Base-by-base conservation (phyloP, 495 filamentous ascomycete genomes). In the Penicillium argentinense region DNA sequence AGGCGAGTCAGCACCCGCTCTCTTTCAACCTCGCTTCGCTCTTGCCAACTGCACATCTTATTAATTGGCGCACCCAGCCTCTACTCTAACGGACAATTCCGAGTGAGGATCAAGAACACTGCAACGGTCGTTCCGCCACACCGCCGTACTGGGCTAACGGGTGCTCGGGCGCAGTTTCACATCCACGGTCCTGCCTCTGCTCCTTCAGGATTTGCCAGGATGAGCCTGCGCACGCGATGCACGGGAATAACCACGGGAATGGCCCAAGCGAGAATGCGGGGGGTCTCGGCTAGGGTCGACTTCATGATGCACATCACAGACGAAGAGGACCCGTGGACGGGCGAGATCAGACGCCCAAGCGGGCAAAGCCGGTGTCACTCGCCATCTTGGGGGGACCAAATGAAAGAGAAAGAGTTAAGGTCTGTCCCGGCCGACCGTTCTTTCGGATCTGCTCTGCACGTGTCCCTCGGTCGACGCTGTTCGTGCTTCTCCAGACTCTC, bases 71-170 rank as follows among this genome's bases (percentile, higher is more conserved):
- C 25, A 26, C 25, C 11, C 25, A n/a, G n/a, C n/a, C n/a, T n/a
- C n/a, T n/a, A n/a, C n/a, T n/a, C n/a, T n/a, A n/a, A 26, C 25
- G 25, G 25, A 26, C 25, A 5, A 26, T 11, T 26, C 5, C 25
- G 5, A 11, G 25, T 11, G 11, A 26, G 25, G 5, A 36, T n/a
- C n/a, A n/a, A n/a, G n/a, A n/a, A n/a, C n/a, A n/a, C n/a, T 36
- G 33, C 33, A 36, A 36, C 33, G 33, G 33, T 36, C 17, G 33
- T 18, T 36, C 33, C 33, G 33, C 33, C 33, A 36, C 33, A 9
- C 33, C 12, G 33, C 18, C 16, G 33, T 36, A 16, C 9, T 18
- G 21, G 18, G 16, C 33, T 36, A 8, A 16, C 33, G 33, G n/a
- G 33, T 36, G 33, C 33, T 36, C 33, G 17, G 33, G 33, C 33